Evolutionary conservation across 805 yeast species (phyloP).

Genomic region (Zygosaccharomyces lentus): DNA sequence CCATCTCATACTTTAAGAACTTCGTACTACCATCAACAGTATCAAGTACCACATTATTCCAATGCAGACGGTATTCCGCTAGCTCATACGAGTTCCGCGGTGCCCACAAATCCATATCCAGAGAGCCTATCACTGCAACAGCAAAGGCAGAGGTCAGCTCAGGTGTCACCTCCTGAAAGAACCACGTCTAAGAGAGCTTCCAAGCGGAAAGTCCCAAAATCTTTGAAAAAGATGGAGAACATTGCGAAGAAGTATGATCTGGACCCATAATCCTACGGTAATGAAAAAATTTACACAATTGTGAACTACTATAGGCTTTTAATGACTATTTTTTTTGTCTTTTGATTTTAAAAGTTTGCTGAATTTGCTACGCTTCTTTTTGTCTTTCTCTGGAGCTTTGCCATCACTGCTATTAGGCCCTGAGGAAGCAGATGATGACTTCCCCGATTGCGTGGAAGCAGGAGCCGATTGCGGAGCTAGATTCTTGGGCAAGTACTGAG

Average conservation of each 20-base stretch:
- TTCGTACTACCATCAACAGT: neutral
- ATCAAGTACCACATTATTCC: neutral
- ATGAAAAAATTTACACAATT: constrained; percentile 4
- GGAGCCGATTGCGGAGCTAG: constrained; percentile 14
- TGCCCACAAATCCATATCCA: neutral
- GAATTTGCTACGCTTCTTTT: constrained; percentile 45
- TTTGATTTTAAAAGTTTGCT: constrained; percentile 42
- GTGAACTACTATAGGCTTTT: neutral
- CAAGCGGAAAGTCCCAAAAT: constrained; percentile 23
- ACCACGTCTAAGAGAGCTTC: neutral
- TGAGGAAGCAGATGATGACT: constrained; percentile 7
- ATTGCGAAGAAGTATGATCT: constrained; percentile 28
- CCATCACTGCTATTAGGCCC: constrained; percentile 8
- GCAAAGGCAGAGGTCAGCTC: neutral
- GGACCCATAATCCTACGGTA: constrained; percentile 8
- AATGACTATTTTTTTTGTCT: constrained; percentile 10
- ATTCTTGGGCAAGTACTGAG: constrained; percentile 19
- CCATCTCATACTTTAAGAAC: neutral
- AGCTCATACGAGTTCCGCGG: neutral
- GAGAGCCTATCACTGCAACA: neutral
- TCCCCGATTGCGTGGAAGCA: constrained; percentile 2
- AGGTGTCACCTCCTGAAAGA: neutral
- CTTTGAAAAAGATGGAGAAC: constrained; percentile 27
- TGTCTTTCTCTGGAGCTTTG: constrained; percentile 29
- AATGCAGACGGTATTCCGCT: neutral